phyloP scores from a whole-genome alignment of 129 eudicot species.

The Flaveria bidentis region DNA sequence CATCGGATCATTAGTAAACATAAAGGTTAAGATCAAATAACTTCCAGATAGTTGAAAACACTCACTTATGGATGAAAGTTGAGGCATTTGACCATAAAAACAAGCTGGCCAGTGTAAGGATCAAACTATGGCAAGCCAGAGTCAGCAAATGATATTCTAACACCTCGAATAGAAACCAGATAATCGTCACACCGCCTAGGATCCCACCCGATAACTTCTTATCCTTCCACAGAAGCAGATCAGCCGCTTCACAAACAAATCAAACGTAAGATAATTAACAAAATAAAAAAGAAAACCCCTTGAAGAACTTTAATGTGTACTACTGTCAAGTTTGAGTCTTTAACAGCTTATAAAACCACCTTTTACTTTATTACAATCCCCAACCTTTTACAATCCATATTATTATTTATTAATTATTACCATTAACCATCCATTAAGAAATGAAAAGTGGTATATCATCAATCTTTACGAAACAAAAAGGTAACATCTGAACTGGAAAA shows the following conservation, averaged over 20 bases:
- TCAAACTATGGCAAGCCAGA: conserved; percentile 71
- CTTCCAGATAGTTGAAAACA: background rate
- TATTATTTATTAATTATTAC: conserved; percentile 18
- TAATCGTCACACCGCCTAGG: conserved; percentile 69
- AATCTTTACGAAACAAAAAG: conserved; percentile 31
- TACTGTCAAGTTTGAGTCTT: background rate
- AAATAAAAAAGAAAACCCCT: background rate
- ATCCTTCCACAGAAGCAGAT: conserved; percentile 90
- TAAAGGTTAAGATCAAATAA: background rate
- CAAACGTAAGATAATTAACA: conserved; percentile 14
- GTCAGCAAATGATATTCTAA: conserved; percentile 77
- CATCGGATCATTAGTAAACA: background rate
- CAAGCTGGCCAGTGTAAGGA: conserved; percentile 54
- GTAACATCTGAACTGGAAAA: conserved; percentile 32
- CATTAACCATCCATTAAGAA: conserved; percentile 14
- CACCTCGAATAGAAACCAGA: conserved; percentile 82
- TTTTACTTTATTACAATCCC: conserved; percentile 17
- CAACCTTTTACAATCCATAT: background rate
- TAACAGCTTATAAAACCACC: conserved; percentile 15
- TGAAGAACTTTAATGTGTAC: background rate
- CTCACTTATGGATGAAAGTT: conserved; percentile 82
- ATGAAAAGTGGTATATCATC: background rate
- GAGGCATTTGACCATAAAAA: conserved; percentile 92
- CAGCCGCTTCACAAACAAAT: conserved; percentile 63
- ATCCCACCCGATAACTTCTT: conserved; percentile 73